phyloP scores from a whole-genome alignment of 768 basidiomycete species.

The Hydnomerulius pinastri region DNA sequence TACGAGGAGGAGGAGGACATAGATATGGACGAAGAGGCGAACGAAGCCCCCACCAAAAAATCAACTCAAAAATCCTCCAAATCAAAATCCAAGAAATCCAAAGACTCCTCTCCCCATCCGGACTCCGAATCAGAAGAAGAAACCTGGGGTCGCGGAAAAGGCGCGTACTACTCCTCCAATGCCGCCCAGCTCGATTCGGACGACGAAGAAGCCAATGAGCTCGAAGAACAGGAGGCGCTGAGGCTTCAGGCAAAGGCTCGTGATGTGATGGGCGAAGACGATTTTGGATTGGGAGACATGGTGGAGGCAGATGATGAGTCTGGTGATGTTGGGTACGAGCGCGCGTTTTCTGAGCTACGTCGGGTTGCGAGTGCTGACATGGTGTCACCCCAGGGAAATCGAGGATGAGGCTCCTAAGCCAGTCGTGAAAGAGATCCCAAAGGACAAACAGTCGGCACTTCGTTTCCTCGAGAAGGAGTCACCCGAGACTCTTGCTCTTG shows the following conservation, averaged over 20 bases:
- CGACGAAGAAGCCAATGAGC: conserved; percentile 84
- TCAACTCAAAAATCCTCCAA: conserved; percentile 4
- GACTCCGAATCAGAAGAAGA: conserved; percentile 44
- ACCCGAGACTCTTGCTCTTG: conserved; percentile 79
- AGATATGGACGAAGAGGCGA: conserved; percentile 26
- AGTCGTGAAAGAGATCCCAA: conserved; percentile 36
- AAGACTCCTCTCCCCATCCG: conserved; percentile 8
- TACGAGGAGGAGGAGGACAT: conserved; percentile 16
- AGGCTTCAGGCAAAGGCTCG: conserved; percentile 76
- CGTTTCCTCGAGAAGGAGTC: conserved; percentile 72
- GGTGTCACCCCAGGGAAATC: too few relatives aligned
- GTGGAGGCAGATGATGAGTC: conserved; percentile 37
- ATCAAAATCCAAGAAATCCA: conserved; percentile 16
- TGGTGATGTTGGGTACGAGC: conserved; percentile 31
- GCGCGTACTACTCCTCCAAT: conserved; percentile 86
- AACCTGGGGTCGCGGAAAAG: conserved; percentile 79
- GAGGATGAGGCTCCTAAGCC: conserved; percentile 3
- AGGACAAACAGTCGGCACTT: conserved; percentile 60
- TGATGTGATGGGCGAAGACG: conserved; percentile 70
- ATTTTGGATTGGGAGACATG: conserved; percentile 79
- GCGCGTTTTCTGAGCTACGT: neutral
- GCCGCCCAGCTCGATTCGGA: conserved; percentile 79
- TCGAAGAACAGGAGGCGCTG: conserved; percentile 87
- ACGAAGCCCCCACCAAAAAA: conserved; percentile 1
- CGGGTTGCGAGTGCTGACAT: neutral